Evolutionary conservation across 805 yeast genomes (phyloP).

Genomic region (Lipomyces oligophaga): DNA sequence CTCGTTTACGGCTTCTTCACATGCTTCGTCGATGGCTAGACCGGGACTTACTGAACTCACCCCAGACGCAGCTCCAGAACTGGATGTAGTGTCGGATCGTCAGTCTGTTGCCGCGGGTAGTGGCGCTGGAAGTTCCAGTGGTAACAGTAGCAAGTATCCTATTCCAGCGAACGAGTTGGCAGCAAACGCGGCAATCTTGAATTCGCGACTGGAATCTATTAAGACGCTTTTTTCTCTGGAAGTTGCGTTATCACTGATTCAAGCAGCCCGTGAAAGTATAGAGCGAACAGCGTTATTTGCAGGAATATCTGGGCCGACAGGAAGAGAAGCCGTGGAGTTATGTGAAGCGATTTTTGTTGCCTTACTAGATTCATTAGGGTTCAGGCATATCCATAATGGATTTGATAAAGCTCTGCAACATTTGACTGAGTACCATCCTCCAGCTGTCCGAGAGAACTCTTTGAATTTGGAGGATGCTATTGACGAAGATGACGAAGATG

Average conservation of each 20-base stretch:
- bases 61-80: neutral
- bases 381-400: constrained; percentile 76
- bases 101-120: constrained; percentile 9
- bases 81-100: constrained; percentile 13
- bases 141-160: constrained; percentile 19
- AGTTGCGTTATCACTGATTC: constrained; percentile 65
- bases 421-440: constrained; percentile 67
- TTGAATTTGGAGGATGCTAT: constrained; percentile 19
- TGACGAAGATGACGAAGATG: neutral
- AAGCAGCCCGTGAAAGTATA: constrained; percentile 61
- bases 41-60: too few species aligned
- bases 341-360: constrained; percentile 65
- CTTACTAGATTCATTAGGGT: constrained; percentile 59
- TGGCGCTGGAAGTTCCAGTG: too few species aligned
- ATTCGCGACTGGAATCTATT: constrained; percentile 69
- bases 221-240: constrained; percentile 77
- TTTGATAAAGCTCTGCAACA: constrained; percentile 75
- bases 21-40: constrained; percentile 13
- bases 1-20: constrained; percentile 12
- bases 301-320: constrained; percentile 36
- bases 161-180: constrained; percentile 60
- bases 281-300: constrained; percentile 53
- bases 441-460: constrained; percentile 28
- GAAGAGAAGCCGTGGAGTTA: constrained; percentile 43
- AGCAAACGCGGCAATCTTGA: constrained; percentile 73